A percentile compares a stretch with the other conserved stretches of the same genome.
These are phyloP conservation scores for Diaporthe ampelina DNA, from an alignment of 2,329 filamentous ascomycete species.

Conservation along the genomic window DNA sequence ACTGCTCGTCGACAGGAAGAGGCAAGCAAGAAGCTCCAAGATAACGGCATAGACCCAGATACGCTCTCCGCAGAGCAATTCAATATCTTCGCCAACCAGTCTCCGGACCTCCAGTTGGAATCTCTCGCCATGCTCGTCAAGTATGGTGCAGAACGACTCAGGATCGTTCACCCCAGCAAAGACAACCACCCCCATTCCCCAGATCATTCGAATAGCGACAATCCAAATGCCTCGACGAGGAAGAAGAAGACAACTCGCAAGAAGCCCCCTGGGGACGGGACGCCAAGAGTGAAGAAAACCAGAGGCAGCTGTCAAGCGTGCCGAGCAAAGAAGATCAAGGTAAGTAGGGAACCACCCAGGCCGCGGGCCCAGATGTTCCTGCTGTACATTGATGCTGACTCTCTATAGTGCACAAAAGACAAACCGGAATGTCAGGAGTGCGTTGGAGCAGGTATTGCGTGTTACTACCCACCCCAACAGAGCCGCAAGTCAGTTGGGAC, in stretches of 20 bases:
- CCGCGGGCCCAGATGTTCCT: neutral
- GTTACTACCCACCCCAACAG: conserved; percentile 40
- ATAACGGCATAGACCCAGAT: conserved; percentile 64
- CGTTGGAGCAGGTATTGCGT: conserved; percentile 33
- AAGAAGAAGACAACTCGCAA: conserved; percentile 48
- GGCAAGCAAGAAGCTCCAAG: conserved; percentile 62
- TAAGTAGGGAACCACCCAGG: conserved; percentile 37
- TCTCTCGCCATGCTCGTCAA: conserved; percentile 69
- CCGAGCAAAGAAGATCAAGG: conserved; percentile 48
- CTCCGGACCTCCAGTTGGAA: conserved; percentile 66
- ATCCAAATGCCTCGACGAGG: conserved; percentile 46
- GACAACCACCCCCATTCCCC: conserved; percentile 46
- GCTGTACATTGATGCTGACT: neutral
- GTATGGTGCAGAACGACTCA: conserved; percentile 69
- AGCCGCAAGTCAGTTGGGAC: conserved; percentile 23
- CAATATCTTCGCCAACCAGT: conserved; percentile 72
- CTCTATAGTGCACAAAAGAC: conserved; percentile 50
- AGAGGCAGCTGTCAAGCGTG: conserved; percentile 53
- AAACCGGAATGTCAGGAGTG: conserved; percentile 53
- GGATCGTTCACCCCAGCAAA: conserved; percentile 68
- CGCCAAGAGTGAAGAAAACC: conserved; percentile 47
- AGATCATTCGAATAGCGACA: conserved; percentile 34
- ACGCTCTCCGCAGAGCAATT: conserved; percentile 70
- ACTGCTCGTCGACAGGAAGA: conserved; percentile 63
- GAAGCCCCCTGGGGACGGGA: conserved; percentile 47